Percentiles rank a stretch among this genome's conserved stretches.
These are phyloP conservation scores for Microcos paniculata DNA, from an alignment of 345 rosid genomes.

Conservation along the genomic window DNA sequence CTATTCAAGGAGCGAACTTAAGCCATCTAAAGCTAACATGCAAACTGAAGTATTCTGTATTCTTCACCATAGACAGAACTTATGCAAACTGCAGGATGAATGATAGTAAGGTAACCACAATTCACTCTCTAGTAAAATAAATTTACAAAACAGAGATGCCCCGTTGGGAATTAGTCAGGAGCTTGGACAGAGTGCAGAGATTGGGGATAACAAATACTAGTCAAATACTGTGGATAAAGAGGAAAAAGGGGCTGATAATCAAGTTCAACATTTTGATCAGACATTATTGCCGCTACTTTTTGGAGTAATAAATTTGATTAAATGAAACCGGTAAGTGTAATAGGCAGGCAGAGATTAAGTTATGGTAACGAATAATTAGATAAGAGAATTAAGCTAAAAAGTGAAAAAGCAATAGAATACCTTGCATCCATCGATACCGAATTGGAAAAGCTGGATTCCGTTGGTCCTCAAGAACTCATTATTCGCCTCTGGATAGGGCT, in stretches of 20 bases:
- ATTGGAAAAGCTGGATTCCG: constrained; percentile 52
- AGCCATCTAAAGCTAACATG: background rate
- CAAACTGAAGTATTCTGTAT: background rate
- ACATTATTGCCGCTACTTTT: no score
- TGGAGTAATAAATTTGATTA: no score
- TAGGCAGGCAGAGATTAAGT: no score
- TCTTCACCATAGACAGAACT: background rate
- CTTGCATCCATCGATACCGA: constrained; percentile 59
- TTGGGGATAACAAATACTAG: no score
- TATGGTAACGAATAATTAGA: background rate
- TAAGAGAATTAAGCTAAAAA: background rate
- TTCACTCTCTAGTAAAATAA: background rate
- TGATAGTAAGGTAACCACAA: background rate
- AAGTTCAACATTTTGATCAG: no score
- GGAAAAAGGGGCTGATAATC: no score
- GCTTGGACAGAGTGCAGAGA: no score
- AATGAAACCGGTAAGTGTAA: no score
- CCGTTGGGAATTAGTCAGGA: background rate
- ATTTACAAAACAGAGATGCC: background rate
- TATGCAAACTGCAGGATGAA: background rate
- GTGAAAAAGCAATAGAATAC: constrained; percentile 16
- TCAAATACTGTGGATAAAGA: no score
- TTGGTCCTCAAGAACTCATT: constrained; percentile 38
- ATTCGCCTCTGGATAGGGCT: constrained; percentile 48
- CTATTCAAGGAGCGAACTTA: no score